Conservation (phyloP, 345 rosid genomes). For the Populus deltoides region DNA sequence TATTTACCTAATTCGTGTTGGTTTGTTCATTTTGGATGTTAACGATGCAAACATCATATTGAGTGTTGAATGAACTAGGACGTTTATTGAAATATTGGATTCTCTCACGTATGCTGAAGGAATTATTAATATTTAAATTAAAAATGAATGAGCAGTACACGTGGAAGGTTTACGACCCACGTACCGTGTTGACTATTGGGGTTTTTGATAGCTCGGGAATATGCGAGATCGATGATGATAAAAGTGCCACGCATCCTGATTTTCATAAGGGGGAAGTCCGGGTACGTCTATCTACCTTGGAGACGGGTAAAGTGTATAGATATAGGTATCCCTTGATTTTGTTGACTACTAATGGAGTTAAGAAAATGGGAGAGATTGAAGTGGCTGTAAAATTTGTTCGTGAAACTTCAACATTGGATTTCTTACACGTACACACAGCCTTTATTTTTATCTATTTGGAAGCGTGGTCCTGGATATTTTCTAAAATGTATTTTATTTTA, state of each 20-base stretch:
- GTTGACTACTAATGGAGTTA: conserved; percentile 53
- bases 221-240: conserved; percentile 35
- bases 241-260: conserved; percentile 57
- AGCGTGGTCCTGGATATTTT: too few relatives aligned
- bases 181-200: conserved; percentile 71
- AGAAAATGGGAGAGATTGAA: conserved; percentile 73
- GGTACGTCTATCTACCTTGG: conserved; percentile 67
- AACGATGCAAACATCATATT: accelerated
- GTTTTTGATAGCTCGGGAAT: conserved; percentile 70
- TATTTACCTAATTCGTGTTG: neutral
- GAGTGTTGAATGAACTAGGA: too few relatives aligned
- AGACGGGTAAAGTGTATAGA: conserved; percentile 62
- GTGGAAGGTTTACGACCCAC: conserved; percentile 84
- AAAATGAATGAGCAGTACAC: conserved; percentile 80
- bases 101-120: too few relatives aligned
- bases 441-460: too few relatives aligned
- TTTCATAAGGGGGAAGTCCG: conserved; percentile 62
- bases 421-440: conserved; percentile 78
- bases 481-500: too few relatives aligned
- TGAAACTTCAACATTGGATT: conserved; percentile 57
- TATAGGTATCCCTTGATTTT: conserved; percentile 58
- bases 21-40: neutral
- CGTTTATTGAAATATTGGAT: too few relatives aligned
- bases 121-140: too few relatives aligned
- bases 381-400: conserved; percentile 71